Conservation (phyloP, 1,284 basidiomycete genomes). For the Afroboletus lepidellus region DNA sequence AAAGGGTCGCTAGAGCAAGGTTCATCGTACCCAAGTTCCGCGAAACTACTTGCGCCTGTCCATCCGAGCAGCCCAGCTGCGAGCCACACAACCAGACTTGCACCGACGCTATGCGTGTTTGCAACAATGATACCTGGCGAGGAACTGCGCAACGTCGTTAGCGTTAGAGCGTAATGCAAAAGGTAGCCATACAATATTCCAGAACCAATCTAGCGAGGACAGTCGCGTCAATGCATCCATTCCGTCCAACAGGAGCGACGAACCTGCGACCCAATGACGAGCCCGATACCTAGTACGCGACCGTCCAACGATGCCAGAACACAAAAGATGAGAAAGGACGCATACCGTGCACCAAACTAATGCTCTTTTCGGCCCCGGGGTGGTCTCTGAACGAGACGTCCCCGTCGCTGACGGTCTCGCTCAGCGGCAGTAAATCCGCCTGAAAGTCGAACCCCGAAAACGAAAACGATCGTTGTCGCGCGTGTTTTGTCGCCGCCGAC, state of each 20-base stretch:
- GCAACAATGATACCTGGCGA: slow-evolving; percentile 90
- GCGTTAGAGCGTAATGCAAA: background rate
- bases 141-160: slow-evolving; percentile 48
- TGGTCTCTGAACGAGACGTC: slow-evolving; percentile 45
- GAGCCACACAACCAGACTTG: slow-evolving; percentile 80
- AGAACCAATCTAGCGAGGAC: slow-evolving; percentile 68
- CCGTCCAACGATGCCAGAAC: slow-evolving; percentile 8
- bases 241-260: slow-evolving; percentile 6
- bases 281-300: slow-evolving; percentile 63
- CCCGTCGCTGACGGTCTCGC: slow-evolving; percentile 68
- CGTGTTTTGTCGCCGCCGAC: slow-evolving; percentile 23
- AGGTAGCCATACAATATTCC: slow-evolving; percentile 76
- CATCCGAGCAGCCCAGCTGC: slow-evolving; percentile 80
- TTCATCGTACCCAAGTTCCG: slow-evolving; percentile 74
- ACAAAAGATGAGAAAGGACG: slow-evolving; percentile 4
- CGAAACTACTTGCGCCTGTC: slow-evolving; percentile 92
- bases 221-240: slow-evolving; percentile 3
- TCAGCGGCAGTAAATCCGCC: slow-evolving; percentile 73
- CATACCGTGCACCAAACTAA: slow-evolving; percentile 77
- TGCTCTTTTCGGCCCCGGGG: slow-evolving; percentile 66
- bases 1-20: background rate
- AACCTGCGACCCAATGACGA: slow-evolving; percentile 80
- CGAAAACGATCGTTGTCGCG: slow-evolving; percentile 63
- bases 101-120: slow-evolving; percentile 82
- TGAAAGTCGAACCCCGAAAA: slow-evolving; percentile 77